phyloP scores from a whole-genome alignment of 2,329 filamentous ascomycete species.

The Ceratocystis diversiconidia region DNA sequence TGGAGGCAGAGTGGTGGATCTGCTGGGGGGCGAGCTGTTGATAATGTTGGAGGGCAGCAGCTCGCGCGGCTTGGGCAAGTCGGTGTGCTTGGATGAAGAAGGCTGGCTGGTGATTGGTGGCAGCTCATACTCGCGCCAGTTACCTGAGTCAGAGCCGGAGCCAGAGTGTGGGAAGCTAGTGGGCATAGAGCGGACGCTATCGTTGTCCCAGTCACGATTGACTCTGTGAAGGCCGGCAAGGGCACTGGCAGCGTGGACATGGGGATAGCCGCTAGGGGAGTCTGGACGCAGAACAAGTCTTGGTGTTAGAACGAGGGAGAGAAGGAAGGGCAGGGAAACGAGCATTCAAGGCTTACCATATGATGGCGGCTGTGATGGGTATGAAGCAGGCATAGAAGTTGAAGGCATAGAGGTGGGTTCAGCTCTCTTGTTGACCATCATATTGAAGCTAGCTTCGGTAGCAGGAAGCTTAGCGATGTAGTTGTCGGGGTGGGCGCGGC shows the following conservation, averaged over 20 bases:
- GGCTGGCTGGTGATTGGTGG: constrained; percentile 11
- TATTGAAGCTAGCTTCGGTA: constrained; percentile 90
- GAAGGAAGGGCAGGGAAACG: constrained; percentile 18
- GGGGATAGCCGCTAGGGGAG: constrained; percentile 7
- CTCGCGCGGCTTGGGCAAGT: constrained; percentile 44
- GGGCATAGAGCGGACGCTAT: constrained; percentile 10
- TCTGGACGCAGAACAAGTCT: constrained; percentile 19
- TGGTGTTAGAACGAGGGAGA: constrained; percentile 14
- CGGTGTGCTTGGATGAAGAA: constrained; percentile 3
- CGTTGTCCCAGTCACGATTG: constrained; percentile 10
- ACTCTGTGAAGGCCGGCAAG: constrained; percentile 12
- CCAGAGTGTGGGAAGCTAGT: constrained; percentile 9
- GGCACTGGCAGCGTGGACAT: constrained; percentile 12
- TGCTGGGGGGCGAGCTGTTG: constrained; percentile 65
- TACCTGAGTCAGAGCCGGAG: background rate
- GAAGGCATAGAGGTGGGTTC: constrained; percentile 24
- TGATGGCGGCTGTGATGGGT: background rate
- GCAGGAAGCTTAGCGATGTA: constrained; percentile 97
- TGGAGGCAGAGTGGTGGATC: constrained; percentile 77
- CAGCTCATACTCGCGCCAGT: constrained; percentile 11
- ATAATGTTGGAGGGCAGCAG: constrained; percentile 65
- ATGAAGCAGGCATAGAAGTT: constrained; percentile 22
- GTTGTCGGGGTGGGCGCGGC: constrained; percentile 87
- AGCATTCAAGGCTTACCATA: constrained; percentile 18
- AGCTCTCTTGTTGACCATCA: constrained; percentile 74